phyloP scores from a whole-genome alignment of 2,329 filamentous ascomycete species.

The Sporothrix curviconia region DNA sequence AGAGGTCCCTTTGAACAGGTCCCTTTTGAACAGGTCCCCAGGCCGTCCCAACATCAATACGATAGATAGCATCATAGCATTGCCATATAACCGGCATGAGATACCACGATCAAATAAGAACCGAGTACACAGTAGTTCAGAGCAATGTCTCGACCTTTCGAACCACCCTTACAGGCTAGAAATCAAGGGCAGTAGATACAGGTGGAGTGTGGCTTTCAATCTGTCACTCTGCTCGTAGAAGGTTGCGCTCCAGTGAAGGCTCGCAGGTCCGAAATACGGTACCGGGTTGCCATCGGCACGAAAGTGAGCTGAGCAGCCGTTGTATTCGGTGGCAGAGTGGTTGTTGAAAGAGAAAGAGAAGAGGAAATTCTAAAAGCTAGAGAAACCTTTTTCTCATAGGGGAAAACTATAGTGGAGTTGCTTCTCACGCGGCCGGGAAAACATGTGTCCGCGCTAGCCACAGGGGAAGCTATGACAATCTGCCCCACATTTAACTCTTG shows the following conservation, averaged over 20 bases:
- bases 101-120: background rate
- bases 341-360: slow-evolving; percentile 27
- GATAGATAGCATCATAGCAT: no score
- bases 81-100: background rate
- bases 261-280: slow-evolving; percentile 23
- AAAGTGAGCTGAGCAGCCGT: slow-evolving; percentile 25
- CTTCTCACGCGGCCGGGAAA: slow-evolving; percentile 4
- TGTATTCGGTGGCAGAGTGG: slow-evolving; percentile 32
- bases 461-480: no score
- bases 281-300: slow-evolving; percentile 23
- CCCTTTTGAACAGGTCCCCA: no score
- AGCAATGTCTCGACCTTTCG: slow-evolving; percentile 69
- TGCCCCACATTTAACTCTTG: background rate
- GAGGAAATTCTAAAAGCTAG: slow-evolving; percentile 22
- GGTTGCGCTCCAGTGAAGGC: slow-evolving; percentile 50
- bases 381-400: slow-evolving; percentile 9
- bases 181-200: slow-evolving; percentile 87
- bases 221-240: slow-evolving; percentile 52
- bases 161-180: slow-evolving; percentile 66
- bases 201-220: slow-evolving; percentile 50
- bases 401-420: background rate
- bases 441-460: slow-evolving; percentile 9
- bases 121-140: background rate
- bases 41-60: no score
- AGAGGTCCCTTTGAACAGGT: no score